Percentiles rank a stretch among this genome's conserved stretches.
These are phyloP conservation scores for Elongisporangium prolatum DNA, from an alignment of 352 stramenopile species.

Conservation along the genomic window DNA sequence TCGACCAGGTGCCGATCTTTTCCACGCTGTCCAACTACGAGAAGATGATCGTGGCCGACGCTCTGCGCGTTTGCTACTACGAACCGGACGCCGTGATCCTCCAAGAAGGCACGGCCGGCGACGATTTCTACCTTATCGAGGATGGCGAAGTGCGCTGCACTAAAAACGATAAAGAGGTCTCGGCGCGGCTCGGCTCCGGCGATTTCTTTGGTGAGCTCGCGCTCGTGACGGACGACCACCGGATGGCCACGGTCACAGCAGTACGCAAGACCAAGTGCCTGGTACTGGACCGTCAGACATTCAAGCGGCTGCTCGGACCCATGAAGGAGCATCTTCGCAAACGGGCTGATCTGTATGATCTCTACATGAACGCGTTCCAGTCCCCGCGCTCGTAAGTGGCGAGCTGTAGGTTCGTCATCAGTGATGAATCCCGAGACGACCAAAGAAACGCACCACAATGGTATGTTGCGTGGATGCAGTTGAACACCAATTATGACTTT, in stretches of 20 bases:
- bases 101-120: slow-evolving; percentile 40
- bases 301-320: slow-evolving; percentile 82
- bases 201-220: slow-evolving; percentile 85
- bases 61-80: slow-evolving; percentile 53
- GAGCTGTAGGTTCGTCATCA: neutral
- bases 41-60: slow-evolving; percentile 70
- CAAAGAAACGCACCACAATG: neutral
- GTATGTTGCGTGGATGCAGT: neutral
- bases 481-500: neutral
- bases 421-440: neutral
- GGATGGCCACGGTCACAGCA: slow-evolving; percentile 87
- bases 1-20: slow-evolving; percentile 69
- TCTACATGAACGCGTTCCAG: slow-evolving; percentile 44
- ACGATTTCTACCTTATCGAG: slow-evolving; percentile 84
- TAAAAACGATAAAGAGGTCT: slow-evolving; percentile 49
- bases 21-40: slow-evolving; percentile 68
- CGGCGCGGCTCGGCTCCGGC: slow-evolving; percentile 43
- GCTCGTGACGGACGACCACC: slow-evolving; percentile 81
- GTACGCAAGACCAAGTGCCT: slow-evolving; percentile 79
- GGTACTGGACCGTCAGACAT: slow-evolving; percentile 85
- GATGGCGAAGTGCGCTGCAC: slow-evolving; percentile 67
- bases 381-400: neutral
- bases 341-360: slow-evolving; percentile 57
- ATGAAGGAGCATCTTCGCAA: slow-evolving; percentile 87
- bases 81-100: slow-evolving; percentile 39